Evolutionary conservation across 257 asterid species (phyloP).

Genomic region (Plantago major): DNA sequence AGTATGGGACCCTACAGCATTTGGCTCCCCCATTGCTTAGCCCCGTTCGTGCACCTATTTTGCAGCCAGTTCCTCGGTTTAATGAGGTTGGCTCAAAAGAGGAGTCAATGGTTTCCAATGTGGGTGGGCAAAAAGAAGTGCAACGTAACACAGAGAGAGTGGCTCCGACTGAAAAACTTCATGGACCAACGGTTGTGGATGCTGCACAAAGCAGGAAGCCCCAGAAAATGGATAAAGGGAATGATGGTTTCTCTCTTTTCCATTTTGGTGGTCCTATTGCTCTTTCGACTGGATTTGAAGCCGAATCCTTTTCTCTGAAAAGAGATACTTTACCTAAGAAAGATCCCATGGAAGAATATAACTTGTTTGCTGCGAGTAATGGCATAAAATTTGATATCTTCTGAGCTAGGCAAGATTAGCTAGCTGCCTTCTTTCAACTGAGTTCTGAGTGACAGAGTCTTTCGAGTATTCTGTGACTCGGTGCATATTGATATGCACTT

Average conservation of each 20-base stretch:
- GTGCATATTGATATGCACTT: too few relatives aligned
- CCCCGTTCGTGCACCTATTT: constrained; percentile 50
- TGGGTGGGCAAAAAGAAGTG: constrained; percentile 31
- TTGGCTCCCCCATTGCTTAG: constrained; percentile 46
- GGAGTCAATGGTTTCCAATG: constrained; percentile 31
- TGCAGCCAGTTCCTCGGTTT: constrained; percentile 56
- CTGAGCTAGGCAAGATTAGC: too few relatives aligned
- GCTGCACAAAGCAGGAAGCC: constrained; percentile 33
- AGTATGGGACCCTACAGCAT: constrained; percentile 62
- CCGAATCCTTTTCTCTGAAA: constrained; percentile 40
- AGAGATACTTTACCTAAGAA: constrained; percentile 42
- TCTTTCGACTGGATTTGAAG: constrained; percentile 55
- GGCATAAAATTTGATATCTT: constrained; percentile 77
- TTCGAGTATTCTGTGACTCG: too few relatives aligned
- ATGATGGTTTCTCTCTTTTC: constrained; percentile 76
- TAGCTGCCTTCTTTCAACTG: too few relatives aligned
- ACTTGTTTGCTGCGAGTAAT: constrained; percentile 78
- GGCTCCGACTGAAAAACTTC: constrained; percentile 26
- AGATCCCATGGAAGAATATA: constrained; percentile 72
- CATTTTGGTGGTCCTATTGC: constrained; percentile 91
- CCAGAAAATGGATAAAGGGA: constrained; percentile 29
- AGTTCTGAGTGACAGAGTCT: too few relatives aligned
- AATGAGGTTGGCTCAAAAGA: constrained; percentile 39
- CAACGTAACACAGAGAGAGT: constrained; percentile 25
- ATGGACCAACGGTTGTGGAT: constrained; percentile 30